Conservation (phyloP, 768 basidiomycete species). For the Collybiopsis luxurians region DNA sequence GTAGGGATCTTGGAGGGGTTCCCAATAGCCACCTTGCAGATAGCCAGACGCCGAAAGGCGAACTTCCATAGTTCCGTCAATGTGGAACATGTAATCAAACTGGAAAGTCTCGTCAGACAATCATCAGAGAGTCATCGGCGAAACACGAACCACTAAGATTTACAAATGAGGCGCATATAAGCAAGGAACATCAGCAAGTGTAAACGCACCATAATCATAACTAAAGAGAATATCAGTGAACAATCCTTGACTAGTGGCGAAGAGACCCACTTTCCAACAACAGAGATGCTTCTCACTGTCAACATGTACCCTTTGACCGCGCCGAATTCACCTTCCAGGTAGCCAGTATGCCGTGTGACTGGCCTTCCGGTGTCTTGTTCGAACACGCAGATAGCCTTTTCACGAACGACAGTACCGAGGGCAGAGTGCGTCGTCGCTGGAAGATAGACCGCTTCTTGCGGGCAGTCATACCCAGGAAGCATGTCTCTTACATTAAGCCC, state of each 20-base stretch:
- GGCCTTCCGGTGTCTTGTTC: conserved; percentile 60
- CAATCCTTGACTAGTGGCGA: neutral
- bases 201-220: conserved; percentile 51
- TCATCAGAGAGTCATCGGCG: neutral
- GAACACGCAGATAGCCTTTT: conserved; percentile 63
- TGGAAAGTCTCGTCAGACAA: conserved; percentile 11
- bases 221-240: conserved; percentile 22
- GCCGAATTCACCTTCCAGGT: conserved; percentile 52
- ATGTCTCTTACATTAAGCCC: conserved; percentile 53
- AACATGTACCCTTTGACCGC: conserved; percentile 60
- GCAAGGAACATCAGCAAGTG: neutral
- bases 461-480: conserved; percentile 69
- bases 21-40: conserved; percentile 63
- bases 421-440: conserved; percentile 52
- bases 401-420: conserved; percentile 39
- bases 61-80: conserved; percentile 71
- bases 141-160: neutral
- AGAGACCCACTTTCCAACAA: conserved; percentile 57
- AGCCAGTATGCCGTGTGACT: conserved; percentile 56
- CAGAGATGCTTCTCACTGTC: conserved; percentile 53
- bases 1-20: conserved; percentile 43
- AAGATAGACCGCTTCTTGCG: conserved; percentile 57
- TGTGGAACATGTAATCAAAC: conserved; percentile 66
- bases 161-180: neutral
- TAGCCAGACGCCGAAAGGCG: conserved; percentile 67